A percentile compares a stretch with the other conserved stretches of the same genome.
Evolutionary conservation across 331 rosid genomes (phyloP).

Genomic region (Prunus yedoensis): DNA sequence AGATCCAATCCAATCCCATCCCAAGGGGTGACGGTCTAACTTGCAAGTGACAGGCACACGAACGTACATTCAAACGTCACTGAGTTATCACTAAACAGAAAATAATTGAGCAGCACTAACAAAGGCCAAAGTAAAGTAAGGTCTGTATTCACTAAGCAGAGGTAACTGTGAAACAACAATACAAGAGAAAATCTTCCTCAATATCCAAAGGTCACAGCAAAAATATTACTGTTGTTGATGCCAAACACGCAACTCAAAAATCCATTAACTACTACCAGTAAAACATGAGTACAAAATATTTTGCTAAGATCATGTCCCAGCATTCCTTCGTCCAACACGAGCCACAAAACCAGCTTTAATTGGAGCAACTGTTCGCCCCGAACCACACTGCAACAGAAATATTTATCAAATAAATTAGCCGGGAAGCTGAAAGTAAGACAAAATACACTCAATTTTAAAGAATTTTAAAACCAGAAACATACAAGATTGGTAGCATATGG

Average conservation of each 20-base stretch:
- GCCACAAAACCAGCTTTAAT: slow-evolving; percentile 94
- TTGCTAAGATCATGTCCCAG: slow-evolving; percentile 48
- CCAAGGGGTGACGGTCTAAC: too few species aligned
- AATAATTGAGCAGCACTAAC: background rate
- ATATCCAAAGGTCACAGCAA: background rate
- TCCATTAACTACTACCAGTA: background rate
- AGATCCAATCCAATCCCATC: too few species aligned
- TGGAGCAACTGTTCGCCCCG: slow-evolving; percentile 89
- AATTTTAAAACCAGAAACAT: background rate
- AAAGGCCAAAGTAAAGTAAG: background rate
- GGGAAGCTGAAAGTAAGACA: background rate
- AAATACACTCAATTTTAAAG: background rate
- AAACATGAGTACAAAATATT: slow-evolving; percentile 15
- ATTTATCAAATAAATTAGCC: background rate
- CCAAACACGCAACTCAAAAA: background rate
- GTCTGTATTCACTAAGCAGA: background rate
- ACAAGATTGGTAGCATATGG: background rate
- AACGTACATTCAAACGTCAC: too few species aligned
- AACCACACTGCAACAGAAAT: slow-evolving; percentile 63
- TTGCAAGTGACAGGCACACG: too few species aligned
- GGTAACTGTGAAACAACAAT: background rate
- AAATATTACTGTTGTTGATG: background rate
- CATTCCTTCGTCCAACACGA: slow-evolving; percentile 80
- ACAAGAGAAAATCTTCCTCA: background rate
- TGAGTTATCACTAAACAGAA: background rate